A percentile compares a stretch with the other conserved stretches of the same genome.
Conservation (phyloP, 1,284 basidiomycete species). For the Serendipita sp. region DNA sequence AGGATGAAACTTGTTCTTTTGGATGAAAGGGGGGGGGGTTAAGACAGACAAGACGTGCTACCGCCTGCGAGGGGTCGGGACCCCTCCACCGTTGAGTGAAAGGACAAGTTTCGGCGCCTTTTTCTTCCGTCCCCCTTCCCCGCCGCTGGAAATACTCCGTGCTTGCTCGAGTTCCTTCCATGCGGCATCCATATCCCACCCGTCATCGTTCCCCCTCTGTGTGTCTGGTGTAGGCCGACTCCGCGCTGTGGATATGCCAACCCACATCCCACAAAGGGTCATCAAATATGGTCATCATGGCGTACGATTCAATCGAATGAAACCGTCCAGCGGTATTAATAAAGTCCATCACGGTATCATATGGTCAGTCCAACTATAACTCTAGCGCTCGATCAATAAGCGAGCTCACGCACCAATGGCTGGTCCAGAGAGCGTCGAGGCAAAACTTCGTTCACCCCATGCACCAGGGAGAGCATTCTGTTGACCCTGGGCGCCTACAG, state of each 20-base stretch:
- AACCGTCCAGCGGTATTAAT: not conserved
- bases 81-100: conserved; percentile 35
- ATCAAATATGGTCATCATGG: not conserved
- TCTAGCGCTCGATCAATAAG: conserved; percentile 12
- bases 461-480: conserved; percentile 30
- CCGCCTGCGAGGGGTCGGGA: conserved; percentile 11
- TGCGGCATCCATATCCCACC: conserved; percentile 68
- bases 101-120: conserved; percentile 52
- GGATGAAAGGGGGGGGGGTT: not conserved
- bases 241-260: not conserved
- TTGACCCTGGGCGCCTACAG: not conserved
- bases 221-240: not conserved
- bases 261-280: conserved; percentile 12
- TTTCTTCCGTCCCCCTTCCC: conserved; percentile 40
- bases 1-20: too few relatives aligned
- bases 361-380: conserved; percentile 13
- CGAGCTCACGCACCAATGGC: conserved; percentile 13
- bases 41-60: not conserved
- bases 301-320: conserved; percentile 11
- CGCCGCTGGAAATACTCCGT: conserved; percentile 25
- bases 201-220: conserved; percentile 29
- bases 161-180: conserved; percentile 69
- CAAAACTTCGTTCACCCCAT: conserved; percentile 68
- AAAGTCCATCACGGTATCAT: conserved; percentile 12
- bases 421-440: conserved; percentile 42